Evolutionary conservation across 106 monocot species (phyloP), one percentile per base, ranked within the genome.

Genomic region (Ottelia alismoides): DNA sequence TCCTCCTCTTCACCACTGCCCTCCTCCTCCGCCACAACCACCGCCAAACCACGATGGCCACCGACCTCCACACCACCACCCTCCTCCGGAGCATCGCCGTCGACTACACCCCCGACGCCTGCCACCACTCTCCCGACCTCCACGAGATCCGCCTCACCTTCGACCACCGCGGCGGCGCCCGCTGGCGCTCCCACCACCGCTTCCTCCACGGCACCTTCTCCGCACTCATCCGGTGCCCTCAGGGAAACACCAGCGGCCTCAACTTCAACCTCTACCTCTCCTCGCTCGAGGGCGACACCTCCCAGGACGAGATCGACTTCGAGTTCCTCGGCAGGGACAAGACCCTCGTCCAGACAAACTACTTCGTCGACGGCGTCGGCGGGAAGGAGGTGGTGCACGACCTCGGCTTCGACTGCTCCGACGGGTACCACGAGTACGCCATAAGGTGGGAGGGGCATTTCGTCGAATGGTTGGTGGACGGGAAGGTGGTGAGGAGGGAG

Each of bases 301-400:
- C n/a, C n/a, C 48, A 49, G 48, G 48, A 49, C 20, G 48, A 49
- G 48, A 49, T 49, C 11, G 48, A 49, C 48, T 49, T 49, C 48
- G 48, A 49, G 48, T 49, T 49, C 48, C 12, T 49, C 12, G 48
- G 48, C 3, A 49, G 20, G 3, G 19, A 49, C n/a, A 49, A 49
- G 19, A 49, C 11, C 48, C 11, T 11, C 3, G 48, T 49, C 48
- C 48, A 49, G 3, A 49, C 48, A 3, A 49, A 49, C 48, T 49
- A 11, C 5, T 49, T 11, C 20, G 11, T 14, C 48, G 20, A 49
- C n/a, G 48, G 48, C 18, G 19, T 3, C 3, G n/a, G 48, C 20
- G 19, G 3, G 48, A 3, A 19, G 11, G 48, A 9, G 48, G 19
- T 11, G n/a, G 20, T 11, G 3, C 5, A 11, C 20, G 48, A 49